Percentiles rank a stretch among this genome's conserved stretches.
Evolutionary conservation across 345 rosid genomes (phyloP).

Genomic region (Ricinus communis): DNA sequence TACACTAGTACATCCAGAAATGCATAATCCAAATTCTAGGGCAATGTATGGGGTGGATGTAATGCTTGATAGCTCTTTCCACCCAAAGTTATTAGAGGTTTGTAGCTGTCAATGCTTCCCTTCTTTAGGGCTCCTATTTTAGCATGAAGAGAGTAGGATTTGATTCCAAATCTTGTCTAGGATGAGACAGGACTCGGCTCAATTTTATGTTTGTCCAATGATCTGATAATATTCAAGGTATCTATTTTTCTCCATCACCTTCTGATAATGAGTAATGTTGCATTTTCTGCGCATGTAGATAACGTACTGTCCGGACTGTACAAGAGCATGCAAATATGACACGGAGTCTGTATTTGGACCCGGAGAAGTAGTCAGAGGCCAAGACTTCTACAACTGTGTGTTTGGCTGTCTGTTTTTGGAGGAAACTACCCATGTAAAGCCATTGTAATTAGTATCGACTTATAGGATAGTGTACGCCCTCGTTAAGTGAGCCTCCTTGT

Average conservation of each 20-base stretch:
- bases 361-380: constrained; percentile 46
- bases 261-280: background rate
- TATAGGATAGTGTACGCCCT: no score
- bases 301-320: constrained; percentile 92
- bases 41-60: constrained; percentile 92
- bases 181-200: background rate
- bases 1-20: constrained; percentile 76
- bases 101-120: constrained; percentile 24
- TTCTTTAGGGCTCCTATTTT: background rate
- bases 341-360: constrained; percentile 44
- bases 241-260: background rate
- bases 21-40: constrained; percentile 74
- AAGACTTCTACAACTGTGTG: constrained; percentile 66
- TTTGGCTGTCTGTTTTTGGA: constrained; percentile 81
- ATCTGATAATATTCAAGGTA: background rate
- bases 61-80: constrained; percentile 76
- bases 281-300: constrained; percentile 44
- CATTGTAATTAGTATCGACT: constrained; percentile 47
- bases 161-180: background rate
- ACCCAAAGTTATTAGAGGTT: constrained; percentile 91
- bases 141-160: background rate
- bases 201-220: background rate
- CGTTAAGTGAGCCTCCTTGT: background rate
- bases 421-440: constrained; percentile 55
- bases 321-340: constrained; percentile 86